phyloP scores from a whole-genome alignment of 805 yeast genomes.

The Debaryomyces castellii region DNA sequence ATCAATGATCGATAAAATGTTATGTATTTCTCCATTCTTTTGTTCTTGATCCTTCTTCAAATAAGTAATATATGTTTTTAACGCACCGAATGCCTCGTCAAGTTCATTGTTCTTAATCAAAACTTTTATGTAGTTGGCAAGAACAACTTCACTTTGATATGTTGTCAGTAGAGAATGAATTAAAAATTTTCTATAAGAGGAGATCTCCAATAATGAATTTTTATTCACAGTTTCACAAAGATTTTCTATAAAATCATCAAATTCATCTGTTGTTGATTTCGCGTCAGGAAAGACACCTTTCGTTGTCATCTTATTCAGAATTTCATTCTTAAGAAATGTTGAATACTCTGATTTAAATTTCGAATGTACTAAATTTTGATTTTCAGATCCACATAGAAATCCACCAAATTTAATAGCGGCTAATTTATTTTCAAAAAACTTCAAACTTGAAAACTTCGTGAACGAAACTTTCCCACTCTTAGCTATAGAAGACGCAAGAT shows the following conservation, averaged over 20 bases:
- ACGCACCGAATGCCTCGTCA: constrained; percentile 45
- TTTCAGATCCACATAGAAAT: constrained; percentile 24
- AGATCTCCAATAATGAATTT: constrained; percentile 21
- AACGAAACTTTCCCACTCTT: constrained; percentile 18
- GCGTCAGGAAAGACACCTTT: constrained; percentile 33
- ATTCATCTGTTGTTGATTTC: constrained; percentile 11
- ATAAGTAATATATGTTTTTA: constrained; percentile 35
- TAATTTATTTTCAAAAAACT: constrained; percentile 23
- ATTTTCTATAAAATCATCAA: constrained; percentile 28
- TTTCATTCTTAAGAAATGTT: constrained; percentile 18
- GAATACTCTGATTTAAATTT: constrained; percentile 26
- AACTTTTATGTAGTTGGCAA: constrained; percentile 28
- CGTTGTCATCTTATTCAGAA: constrained; percentile 15
- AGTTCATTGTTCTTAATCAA: constrained; percentile 34
- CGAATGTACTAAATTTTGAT: constrained; percentile 12
- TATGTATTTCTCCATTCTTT: constrained; percentile 25
- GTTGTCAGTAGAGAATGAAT: constrained; percentile 30
- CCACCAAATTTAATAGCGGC: constrained; percentile 26
- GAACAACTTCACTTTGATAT: constrained; percentile 37
- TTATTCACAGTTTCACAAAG: constrained; percentile 29
- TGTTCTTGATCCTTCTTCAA: constrained; percentile 32
- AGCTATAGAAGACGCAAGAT: constrained; percentile 17
- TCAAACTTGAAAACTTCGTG: neutral
- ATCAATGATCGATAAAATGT: constrained; percentile 33
- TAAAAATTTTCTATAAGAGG: constrained; percentile 27